Evolutionary conservation across 2,329 filamentous ascomycete genomes (phyloP).

Genomic region (Xylaria sp.): DNA sequence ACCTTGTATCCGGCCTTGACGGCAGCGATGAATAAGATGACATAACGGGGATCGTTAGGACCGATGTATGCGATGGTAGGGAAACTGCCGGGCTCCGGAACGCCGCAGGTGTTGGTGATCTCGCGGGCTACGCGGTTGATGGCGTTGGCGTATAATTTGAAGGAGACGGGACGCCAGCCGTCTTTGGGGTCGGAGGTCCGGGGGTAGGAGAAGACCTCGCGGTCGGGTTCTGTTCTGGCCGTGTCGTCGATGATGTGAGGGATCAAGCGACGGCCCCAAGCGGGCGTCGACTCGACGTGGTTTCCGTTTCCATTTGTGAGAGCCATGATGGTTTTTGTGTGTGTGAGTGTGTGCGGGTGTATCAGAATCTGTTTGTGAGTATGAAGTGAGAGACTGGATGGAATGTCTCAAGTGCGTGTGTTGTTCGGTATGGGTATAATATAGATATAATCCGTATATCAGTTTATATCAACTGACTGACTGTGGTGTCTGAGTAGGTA

Average conservation of each 20-base stretch:
- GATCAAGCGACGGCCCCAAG: conserved; percentile 31
- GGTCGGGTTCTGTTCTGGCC: conserved; percentile 32
- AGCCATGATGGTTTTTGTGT: neutral
- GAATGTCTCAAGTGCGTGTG: too few relatives aligned
- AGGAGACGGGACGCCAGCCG: conserved; percentile 38
- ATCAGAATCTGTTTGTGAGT: too few relatives aligned
- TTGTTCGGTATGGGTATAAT: too few relatives aligned
- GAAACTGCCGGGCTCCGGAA: conserved; percentile 23
- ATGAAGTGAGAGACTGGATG: too few relatives aligned
- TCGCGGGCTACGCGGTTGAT: conserved; percentile 37
- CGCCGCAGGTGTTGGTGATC: conserved; percentile 30
- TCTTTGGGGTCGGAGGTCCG: conserved; percentile 34
- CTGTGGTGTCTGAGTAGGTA: too few relatives aligned
- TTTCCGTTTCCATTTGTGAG: neutral
- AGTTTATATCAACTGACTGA: too few relatives aligned
- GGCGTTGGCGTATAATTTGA: conserved; percentile 36
- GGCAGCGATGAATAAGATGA: conserved; percentile 23
- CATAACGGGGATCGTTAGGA: conserved; percentile 33
- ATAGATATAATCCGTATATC: too few relatives aligned
- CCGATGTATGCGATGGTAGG: conserved; percentile 44
- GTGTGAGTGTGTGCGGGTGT: neutral
- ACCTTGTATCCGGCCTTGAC: conserved; percentile 34
- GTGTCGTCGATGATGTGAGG: conserved; percentile 37
- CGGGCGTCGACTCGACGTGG: neutral
- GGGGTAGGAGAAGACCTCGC: conserved; percentile 35